A percentile compares a stretch with the other conserved stretches of the same genome.
These are phyloP conservation scores for Aspergillus vadensis DNA, from an alignment of 2,329 filamentous ascomycete species.

Conservation along the genomic window DNA sequence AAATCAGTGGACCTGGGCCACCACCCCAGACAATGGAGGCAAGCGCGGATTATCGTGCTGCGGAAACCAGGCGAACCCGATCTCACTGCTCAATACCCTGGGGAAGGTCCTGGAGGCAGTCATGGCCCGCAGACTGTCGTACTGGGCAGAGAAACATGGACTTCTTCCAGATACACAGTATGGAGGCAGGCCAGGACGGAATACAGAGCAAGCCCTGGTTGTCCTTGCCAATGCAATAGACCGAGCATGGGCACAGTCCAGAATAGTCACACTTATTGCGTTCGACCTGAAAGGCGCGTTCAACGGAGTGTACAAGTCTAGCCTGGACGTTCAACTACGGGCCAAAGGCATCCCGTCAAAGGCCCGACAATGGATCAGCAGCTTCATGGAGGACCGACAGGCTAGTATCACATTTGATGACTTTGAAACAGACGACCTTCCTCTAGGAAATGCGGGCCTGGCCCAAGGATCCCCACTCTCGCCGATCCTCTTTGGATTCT, in stretches of 20 bases:
- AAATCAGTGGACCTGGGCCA: constrained; percentile 21
- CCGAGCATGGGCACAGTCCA: constrained; percentile 16
- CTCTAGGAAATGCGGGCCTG: constrained; percentile 18
- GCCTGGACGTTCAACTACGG: constrained; percentile 7
- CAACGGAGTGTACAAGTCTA: constrained; percentile 22
- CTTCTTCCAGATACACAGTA: constrained; percentile 31
- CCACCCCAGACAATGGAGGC: constrained; percentile 21
- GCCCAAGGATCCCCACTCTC: constrained; percentile 36
- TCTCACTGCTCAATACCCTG: constrained; percentile 29
- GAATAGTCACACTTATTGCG: constrained; percentile 21
- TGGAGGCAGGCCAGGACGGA: constrained; percentile 21
- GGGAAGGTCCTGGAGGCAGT: constrained; percentile 26
- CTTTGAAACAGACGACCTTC: constrained; percentile 12
- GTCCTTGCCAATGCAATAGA: constrained; percentile 23
- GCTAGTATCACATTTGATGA: constrained; percentile 22
- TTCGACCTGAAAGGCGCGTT: constrained; percentile 26
- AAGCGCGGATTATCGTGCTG: constrained; percentile 25
- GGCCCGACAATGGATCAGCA: constrained; percentile 19
- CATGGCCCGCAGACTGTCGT: constrained; percentile 20
- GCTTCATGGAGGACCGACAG: constrained; percentile 21
- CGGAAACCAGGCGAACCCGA: constrained; percentile 31
- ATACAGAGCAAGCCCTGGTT: constrained; percentile 27
- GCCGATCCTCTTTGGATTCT: constrained; percentile 40
- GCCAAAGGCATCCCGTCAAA: constrained; percentile 5
- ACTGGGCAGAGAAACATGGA: constrained; percentile 20